Evolutionary conservation across 2,329 filamentous ascomycete genomes (phyloP), one percentile per base, ranked within the genome.

Genomic region (Aspergillus hiratsukae): DNA sequence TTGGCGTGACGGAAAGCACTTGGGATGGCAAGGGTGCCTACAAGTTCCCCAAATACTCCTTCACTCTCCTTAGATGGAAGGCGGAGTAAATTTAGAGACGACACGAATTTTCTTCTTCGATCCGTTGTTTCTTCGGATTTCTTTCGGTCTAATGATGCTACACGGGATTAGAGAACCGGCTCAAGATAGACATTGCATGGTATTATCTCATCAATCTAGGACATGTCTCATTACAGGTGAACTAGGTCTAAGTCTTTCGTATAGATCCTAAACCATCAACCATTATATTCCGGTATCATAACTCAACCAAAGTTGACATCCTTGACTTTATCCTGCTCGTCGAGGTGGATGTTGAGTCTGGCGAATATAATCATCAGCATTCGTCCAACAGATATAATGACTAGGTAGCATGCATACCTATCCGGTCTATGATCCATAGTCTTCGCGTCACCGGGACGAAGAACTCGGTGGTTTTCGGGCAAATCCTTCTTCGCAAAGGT

Each of bases 11-110:
- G 55, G 83, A 87, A 71, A 81, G 76, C 8, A 81, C 75, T 46
- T 91, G 88, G 87, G 78, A 86, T 66, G 85, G 82, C 0, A 72
- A 81, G 67, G 86, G 83, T 1, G 70, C 75, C 46, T 91, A 83
- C 66, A 81, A 75, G 2, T 92, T 92, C 72, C 78, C 80, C 1
- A 90, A 85, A 76, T 83, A 87, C 69, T 89, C 87, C 2, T 79
- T 91, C 49, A 90, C 86, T 2, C 74, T 91, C 72, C 69, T 91
- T 64, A 77, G 80, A 61, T 83, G 81, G 80, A 80, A 80, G 66
- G 60, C 64, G 25, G 66, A 66, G 61, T 59, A 53, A 37, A 9
- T 37, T 37, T 17, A 17, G 31, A 17, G 14, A 17, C 41, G 19
- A 10, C n/a, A 10, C 41, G 11, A 45, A 23, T 4, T 11, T 14